Evolutionary conservation across 768 basidiomycete genomes (phyloP).

Genomic region (Gautieria morchelliformis): DNA sequence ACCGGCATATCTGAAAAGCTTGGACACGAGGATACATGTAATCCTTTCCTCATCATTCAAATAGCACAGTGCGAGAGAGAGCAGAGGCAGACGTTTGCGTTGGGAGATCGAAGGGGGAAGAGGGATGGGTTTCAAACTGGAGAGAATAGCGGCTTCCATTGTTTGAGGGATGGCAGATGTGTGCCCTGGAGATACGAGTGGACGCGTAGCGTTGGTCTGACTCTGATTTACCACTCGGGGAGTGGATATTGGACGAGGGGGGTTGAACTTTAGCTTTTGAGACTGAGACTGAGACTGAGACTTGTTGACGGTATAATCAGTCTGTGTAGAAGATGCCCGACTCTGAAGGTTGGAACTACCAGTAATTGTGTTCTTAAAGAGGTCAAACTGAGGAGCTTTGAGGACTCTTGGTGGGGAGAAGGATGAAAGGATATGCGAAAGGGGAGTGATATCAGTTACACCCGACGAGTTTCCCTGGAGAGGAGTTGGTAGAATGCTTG

Average conservation of each 20-base stretch:
- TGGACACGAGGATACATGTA: conserved; percentile 44
- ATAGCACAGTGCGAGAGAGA: conserved; percentile 45
- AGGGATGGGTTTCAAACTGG: conserved; percentile 31
- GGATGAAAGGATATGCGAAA: no score
- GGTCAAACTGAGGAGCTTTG: no score
- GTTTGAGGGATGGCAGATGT: background rate
- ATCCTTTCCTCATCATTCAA: conserved; percentile 35
- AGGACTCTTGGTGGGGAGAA: background rate
- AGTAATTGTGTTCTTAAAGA: background rate
- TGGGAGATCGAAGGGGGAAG: conserved; percentile 52
- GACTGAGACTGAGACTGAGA: background rate
- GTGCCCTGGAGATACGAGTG: background rate
- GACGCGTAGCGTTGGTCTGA: background rate
- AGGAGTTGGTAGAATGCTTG: no score
- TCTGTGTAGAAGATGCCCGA: background rate
- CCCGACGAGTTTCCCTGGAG: no score
- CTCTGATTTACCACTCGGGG: conserved; percentile 15
- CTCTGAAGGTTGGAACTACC: background rate
- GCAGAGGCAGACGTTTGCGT: conserved; percentile 40
- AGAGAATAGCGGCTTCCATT: background rate
- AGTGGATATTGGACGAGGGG: conserved; percentile 16
- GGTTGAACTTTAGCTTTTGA: conserved; percentile 22
- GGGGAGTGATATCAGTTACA: no score
- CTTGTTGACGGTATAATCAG: background rate
- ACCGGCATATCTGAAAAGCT: conserved; percentile 58